phyloP scores from a whole-genome alignment of 305 asterid species.

The Fraxinus dipetala region DNA sequence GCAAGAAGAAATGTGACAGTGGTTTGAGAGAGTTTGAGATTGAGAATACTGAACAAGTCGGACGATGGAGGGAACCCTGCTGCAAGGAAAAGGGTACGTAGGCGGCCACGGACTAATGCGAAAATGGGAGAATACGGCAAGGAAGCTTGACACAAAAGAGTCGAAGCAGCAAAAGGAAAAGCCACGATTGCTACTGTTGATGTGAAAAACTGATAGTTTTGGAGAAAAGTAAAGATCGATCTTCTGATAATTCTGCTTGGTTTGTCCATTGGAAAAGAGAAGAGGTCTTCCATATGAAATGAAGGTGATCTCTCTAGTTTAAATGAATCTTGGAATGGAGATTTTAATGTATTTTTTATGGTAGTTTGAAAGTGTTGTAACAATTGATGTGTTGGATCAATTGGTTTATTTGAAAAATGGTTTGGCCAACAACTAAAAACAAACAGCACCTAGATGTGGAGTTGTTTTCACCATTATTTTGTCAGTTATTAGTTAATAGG shows the following conservation, averaged over 20 bases:
- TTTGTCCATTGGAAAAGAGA: slow-evolving; percentile 34
- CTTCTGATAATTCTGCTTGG: slow-evolving; percentile 50
- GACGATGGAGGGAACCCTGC: slow-evolving; percentile 62
- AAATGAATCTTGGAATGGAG: slow-evolving; percentile 13
- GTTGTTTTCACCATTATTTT: slow-evolving; percentile 33
- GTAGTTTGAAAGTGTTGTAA: slow-evolving; percentile 29
- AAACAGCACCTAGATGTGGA: slow-evolving; percentile 30
- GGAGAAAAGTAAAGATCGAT: slow-evolving; percentile 62
- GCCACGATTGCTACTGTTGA: slow-evolving; percentile 53
- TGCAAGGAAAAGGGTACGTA: slow-evolving; percentile 46
- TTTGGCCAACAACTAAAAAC: slow-evolving; percentile 56
- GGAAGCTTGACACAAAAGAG: slow-evolving; percentile 49
- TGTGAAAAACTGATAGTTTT: slow-evolving; percentile 52
- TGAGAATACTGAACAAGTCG: slow-evolving; percentile 46
- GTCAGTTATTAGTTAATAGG: slow-evolving; percentile 8
- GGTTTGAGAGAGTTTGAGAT: slow-evolving; percentile 65
- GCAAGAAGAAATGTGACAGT: slow-evolving; percentile 43
- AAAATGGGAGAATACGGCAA: slow-evolving; percentile 41
- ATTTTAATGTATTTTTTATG: slow-evolving; percentile 16
- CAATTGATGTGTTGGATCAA: neutral
- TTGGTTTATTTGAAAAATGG: slow-evolving; percentile 32
- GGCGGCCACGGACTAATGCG: slow-evolving; percentile 34
- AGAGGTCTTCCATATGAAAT: slow-evolving; percentile 10
- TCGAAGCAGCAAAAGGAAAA: slow-evolving; percentile 55
- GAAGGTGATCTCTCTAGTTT: neutral